Percentiles rank a stretch among this genome's conserved stretches.
These are phyloP conservation scores for Russula virescens DNA, from an alignment of 768 basidiomycete genomes.

Conservation along the genomic window DNA sequence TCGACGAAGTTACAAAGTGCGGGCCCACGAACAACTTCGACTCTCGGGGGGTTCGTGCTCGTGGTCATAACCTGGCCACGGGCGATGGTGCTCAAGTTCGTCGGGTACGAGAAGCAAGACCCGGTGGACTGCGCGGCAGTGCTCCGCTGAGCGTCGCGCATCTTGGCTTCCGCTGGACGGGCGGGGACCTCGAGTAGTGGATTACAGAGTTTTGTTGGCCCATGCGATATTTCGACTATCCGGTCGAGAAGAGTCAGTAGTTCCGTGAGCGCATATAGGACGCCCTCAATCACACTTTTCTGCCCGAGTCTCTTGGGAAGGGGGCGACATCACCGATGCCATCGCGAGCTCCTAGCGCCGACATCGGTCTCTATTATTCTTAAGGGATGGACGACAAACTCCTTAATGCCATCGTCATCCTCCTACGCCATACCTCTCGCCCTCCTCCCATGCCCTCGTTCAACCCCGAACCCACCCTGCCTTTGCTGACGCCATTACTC, in stretches of 20 bases:
- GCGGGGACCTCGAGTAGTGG: slow-evolving; percentile 51
- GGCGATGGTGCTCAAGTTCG: slow-evolving; percentile 68
- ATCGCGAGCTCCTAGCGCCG: background rate
- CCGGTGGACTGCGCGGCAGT: slow-evolving; percentile 62
- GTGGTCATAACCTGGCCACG: slow-evolving; percentile 66
- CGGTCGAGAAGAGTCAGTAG: slow-evolving; percentile 38
- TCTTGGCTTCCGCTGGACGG: slow-evolving; percentile 51
- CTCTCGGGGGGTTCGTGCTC: slow-evolving; percentile 46
- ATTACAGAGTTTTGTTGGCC: slow-evolving; percentile 52
- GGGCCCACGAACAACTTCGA: slow-evolving; percentile 47
- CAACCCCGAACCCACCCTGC: no score
- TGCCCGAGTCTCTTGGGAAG: no score
- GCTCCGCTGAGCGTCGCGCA: slow-evolving; percentile 51
- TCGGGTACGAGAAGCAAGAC: slow-evolving; percentile 58
- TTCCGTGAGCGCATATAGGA: slow-evolving; percentile 43
- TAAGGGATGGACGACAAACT: background rate
- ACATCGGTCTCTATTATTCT: background rate
- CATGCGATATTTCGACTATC: slow-evolving; percentile 54
- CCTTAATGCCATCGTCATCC: no score
- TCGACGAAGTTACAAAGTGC: slow-evolving; percentile 36
- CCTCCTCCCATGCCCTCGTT: background rate
- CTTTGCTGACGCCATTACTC: no score
- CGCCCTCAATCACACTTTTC: slow-evolving; percentile 9
- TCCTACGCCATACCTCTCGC: background rate
- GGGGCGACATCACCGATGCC: no score